Evolutionary conservation across 73 alveolate species (phyloP), one percentile per base, ranked within the genome.

Genomic region (Vitrella brassicaformis): DNA sequence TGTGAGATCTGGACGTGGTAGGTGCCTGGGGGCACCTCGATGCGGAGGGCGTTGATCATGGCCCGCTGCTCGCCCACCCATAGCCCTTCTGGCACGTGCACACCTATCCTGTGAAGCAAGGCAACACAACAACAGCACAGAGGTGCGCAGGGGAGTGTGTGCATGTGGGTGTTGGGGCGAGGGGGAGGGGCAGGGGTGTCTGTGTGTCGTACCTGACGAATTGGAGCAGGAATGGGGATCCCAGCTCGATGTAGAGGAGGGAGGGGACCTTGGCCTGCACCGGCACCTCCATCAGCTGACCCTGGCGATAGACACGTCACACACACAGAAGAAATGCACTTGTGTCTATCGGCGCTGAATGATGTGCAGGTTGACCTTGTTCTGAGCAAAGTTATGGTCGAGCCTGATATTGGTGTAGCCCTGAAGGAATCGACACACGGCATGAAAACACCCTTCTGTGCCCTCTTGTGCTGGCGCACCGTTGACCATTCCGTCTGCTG

Each of bases 31-130:
- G 69, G 69, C 29, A 56, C 69, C 28, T 78, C 84, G 47, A 78
- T 69, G 56, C 69, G 70, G 68, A 78, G n/a, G 19, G 78, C 46
- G 73, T 78, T 78, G 19, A 75, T 70, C 25, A 30, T 26, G 67
- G 77, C 84, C 10, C 84, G 71, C 78, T 78, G 84, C 28, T 78
- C 84, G 26, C 84, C 84, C 4, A 78, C 84, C 84, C 84, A 78
- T 0, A 78, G 68, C 0, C 84, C 84, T 30, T 78, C 84, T 0
- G 84, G 84, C 32, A 78, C 84, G 72, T 78, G 73, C 26, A 56
- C 30, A 25, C 69, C 26, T 22, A 56, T 56, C 9, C 26, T 45
- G 9, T 45, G 25, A 10, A 45, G 65, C 65, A 9, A 45, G 19
- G 65, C 65, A 45, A 45, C 19, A 19, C 9, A 45, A 45, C 65